Conservation (phyloP, 1,284 basidiomycete species). For the Termitomyces sp. region DNA sequence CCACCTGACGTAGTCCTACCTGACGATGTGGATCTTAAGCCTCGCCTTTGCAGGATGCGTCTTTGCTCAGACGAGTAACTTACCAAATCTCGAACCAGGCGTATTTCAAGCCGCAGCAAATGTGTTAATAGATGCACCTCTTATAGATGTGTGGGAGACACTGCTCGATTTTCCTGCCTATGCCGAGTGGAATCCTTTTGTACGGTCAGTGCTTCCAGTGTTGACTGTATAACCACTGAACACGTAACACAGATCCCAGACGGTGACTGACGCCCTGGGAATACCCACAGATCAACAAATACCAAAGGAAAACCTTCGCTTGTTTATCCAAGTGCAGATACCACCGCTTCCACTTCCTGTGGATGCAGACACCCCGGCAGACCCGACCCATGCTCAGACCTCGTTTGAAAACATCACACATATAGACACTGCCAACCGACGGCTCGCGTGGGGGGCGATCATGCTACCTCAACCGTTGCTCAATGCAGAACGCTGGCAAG, state of each 20-base stretch:
- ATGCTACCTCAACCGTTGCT: constrained; percentile 21
- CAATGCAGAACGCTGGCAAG: constrained; percentile 25
- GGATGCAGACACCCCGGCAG: constrained; percentile 20
- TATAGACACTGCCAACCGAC: constrained; percentile 18
- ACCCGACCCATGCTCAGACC: constrained; percentile 21
- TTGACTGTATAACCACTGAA: not conserved
- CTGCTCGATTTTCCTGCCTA: constrained; percentile 5
- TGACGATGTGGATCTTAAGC: not conserved
- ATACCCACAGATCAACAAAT: constrained; percentile 21
- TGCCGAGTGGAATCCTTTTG: constrained; percentile 9
- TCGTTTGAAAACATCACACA: constrained; percentile 27
- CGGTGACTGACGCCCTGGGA: constrained; percentile 23
- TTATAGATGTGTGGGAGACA: constrained; percentile 2
- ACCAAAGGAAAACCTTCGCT: constrained; percentile 16
- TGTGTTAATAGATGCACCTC: constrained; percentile 4
- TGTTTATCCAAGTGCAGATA: constrained; percentile 25
- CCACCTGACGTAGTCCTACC: not conserved
- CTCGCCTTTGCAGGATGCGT: not conserved
- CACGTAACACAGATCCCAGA: constrained; percentile 19
- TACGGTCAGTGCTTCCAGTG: not conserved
- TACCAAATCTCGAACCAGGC: constrained; percentile 3
- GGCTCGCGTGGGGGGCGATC: constrained; percentile 24
- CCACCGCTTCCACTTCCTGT: constrained; percentile 26
- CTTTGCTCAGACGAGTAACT: constrained; percentile 2
- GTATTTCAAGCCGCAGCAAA: constrained; percentile 3